These are phyloP conservation scores for Hura crepitans DNA, from an alignment of 441 rosid genomes.

Conservation along the genomic window DNA sequence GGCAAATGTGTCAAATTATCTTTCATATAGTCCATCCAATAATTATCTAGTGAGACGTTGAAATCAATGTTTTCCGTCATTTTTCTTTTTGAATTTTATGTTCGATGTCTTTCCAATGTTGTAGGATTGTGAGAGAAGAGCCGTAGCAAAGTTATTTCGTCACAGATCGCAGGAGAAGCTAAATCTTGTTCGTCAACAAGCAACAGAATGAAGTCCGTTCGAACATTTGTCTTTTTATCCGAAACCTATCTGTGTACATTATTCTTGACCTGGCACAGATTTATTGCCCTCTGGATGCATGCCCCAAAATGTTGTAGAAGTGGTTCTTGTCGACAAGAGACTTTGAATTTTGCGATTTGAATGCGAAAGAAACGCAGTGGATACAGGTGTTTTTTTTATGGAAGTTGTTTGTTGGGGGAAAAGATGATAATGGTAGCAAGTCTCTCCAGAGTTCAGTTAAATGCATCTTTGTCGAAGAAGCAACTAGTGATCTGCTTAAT, in stretches of 20 bases:
- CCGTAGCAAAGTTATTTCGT: conserved; percentile 67
- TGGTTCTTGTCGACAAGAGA: neutral
- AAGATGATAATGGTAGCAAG: conserved; percentile 17
- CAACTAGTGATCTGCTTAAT: conserved; percentile 12
- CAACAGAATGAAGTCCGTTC: conserved; percentile 33
- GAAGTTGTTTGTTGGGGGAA: conserved; percentile 8
- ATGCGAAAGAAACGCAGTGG: neutral
- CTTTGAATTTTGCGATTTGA: neutral
- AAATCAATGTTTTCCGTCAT: neutral
- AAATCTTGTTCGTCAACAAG: conserved; percentile 40
- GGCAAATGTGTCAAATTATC: neutral
- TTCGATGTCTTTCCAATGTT: conserved; percentile 13
- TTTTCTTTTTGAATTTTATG: neutral
- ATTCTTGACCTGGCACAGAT: conserved; percentile 20
- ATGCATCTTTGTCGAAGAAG: conserved; percentile 10
- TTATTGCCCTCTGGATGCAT: conserved; percentile 18
- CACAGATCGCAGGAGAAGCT: conserved; percentile 79
- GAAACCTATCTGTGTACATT: conserved; percentile 26
- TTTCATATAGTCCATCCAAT: neutral
- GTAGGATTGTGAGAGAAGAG: conserved; percentile 97
- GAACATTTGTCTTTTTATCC: neutral
- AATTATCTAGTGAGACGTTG: neutral
- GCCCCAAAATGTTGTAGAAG: conserved; percentile 16
- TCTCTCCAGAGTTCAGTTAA: neutral
- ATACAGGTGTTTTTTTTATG: neutral